phyloP scores from a whole-genome alignment of 2,329 filamentous ascomycete genomes.

The Annulohypoxylon truncatum region DNA sequence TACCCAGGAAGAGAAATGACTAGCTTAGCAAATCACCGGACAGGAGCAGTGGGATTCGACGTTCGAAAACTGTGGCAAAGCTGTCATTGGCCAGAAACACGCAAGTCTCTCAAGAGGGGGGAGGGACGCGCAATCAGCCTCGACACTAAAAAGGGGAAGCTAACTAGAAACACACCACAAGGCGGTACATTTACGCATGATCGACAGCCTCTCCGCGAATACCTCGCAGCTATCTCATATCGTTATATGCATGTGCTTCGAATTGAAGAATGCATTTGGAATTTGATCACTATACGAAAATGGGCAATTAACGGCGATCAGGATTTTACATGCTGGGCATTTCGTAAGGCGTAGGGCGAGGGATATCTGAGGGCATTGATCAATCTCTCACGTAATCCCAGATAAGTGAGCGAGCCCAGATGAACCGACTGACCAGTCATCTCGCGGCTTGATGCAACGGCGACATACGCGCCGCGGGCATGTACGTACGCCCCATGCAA shows the following conservation, averaged over 20 bases:
- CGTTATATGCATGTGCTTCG: not conserved
- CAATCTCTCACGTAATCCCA: slow-evolving; percentile 32
- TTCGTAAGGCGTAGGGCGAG: not conserved
- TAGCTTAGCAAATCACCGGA: slow-evolving; percentile 37
- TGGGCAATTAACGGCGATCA: slow-evolving; percentile 1
- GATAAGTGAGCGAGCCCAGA: slow-evolving; percentile 14
- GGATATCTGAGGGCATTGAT: slow-evolving; percentile 1
- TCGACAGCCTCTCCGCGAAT: slow-evolving; percentile 6
- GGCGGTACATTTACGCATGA: slow-evolving; percentile 33
- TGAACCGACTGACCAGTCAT: slow-evolving; percentile 26
- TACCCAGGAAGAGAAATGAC: slow-evolving; percentile 34
- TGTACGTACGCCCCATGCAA: not conserved
- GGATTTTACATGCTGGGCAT: not conserved
- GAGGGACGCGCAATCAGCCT: slow-evolving; percentile 48
- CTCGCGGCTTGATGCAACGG: slow-evolving; percentile 27
- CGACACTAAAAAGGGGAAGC: slow-evolving; percentile 33
- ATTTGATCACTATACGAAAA: not conserved
- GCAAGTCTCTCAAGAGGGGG: slow-evolving; percentile 43
- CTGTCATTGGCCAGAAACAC: slow-evolving; percentile 45
- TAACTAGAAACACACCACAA: slow-evolving; percentile 31
- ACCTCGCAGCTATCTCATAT: slow-evolving; percentile 6
- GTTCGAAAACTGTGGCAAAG: slow-evolving; percentile 32
- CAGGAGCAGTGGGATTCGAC: slow-evolving; percentile 34
- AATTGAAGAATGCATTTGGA: slow-evolving; percentile 11
- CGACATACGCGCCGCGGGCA: not conserved